These are phyloP conservation scores for Aspergillus homomorphus DNA, from an alignment of 495 filamentous ascomycete species.

Conservation along the genomic window DNA sequence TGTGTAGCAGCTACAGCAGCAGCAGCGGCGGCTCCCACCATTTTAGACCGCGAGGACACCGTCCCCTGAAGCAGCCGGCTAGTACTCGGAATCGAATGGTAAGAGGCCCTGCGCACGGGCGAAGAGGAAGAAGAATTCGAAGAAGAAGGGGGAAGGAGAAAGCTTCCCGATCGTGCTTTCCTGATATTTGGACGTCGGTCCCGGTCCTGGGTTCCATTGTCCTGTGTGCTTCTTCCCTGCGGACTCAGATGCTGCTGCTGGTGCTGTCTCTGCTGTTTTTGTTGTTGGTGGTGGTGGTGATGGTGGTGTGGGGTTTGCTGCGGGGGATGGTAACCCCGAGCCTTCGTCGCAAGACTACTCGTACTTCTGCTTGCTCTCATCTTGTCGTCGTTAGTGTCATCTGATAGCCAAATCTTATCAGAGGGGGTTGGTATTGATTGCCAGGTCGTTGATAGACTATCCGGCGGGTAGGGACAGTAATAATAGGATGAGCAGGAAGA, in stretches of 20 bases:
- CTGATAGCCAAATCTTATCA: too few relatives aligned
- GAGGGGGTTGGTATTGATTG: background rate
- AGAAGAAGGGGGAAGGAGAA: background rate
- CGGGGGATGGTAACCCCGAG: background rate
- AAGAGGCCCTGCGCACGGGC: background rate
- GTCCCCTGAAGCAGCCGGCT: background rate
- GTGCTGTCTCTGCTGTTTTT: background rate
- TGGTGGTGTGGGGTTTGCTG: too few relatives aligned
- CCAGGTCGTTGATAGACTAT: background rate
- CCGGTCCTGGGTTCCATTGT: too few relatives aligned
- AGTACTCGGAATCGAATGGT: background rate
- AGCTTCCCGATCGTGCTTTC: background rate
- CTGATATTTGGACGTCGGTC: too few relatives aligned
- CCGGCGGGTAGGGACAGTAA: background rate
- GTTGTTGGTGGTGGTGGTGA: background rate
- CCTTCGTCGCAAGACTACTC: background rate
- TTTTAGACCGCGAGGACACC: background rate
- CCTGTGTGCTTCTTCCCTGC: too few relatives aligned
- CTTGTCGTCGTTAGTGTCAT: background rate
- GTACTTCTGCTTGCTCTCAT: background rate
- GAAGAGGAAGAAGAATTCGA: background rate
- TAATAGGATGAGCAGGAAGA: background rate
- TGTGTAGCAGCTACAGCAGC: background rate
- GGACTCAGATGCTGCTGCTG: background rate
- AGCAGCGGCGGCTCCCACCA: background rate